Percentiles rank a stretch among this genome's conserved stretches.
These are phyloP conservation scores for Niebla homalea DNA, from an alignment of 495 filamentous ascomycete species.

Conservation along the genomic window DNA sequence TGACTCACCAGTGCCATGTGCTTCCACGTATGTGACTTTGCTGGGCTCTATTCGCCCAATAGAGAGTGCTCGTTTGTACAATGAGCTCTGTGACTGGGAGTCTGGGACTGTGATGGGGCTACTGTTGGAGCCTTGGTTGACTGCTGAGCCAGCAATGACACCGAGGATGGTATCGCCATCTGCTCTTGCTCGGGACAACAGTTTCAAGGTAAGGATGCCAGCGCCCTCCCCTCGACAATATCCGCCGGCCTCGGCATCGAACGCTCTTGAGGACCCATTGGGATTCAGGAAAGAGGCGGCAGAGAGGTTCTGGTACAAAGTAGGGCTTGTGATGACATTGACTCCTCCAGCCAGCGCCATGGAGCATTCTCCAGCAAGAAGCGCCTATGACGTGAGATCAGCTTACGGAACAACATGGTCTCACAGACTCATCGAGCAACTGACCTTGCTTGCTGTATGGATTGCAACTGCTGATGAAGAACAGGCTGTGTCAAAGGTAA, in stretches of 20 bases:
- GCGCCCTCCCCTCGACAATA: constrained; percentile 61
- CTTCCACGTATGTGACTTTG: constrained; percentile 21
- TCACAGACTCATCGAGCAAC: background rate
- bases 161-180: constrained; percentile 52
- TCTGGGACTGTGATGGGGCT: constrained; percentile 53
- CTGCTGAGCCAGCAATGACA: constrained; percentile 45
- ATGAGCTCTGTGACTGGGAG: constrained; percentile 15
- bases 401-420: background rate
- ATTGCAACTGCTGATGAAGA: constrained; percentile 32
- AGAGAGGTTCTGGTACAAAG: constrained; percentile 25
- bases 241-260: constrained; percentile 56
- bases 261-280: constrained; percentile 49
- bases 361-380: constrained; percentile 27
- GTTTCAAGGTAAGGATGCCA: constrained; percentile 53
- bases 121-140: constrained; percentile 54
- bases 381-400: constrained; percentile 1
- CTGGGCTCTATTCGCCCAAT: constrained; percentile 7
- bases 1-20: constrained; percentile 27
- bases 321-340: constrained; percentile 28
- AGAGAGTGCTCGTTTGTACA: constrained; percentile 14
- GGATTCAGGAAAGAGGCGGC: constrained; percentile 28
- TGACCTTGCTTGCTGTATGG: constrained; percentile 26
- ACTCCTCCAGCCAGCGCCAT: constrained; percentile 30
- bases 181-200: constrained; percentile 44
- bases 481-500: constrained; percentile 36